Conservation (phyloP, 2,329 filamentous ascomycete genomes). For the Escovopsis sp. region DNA sequence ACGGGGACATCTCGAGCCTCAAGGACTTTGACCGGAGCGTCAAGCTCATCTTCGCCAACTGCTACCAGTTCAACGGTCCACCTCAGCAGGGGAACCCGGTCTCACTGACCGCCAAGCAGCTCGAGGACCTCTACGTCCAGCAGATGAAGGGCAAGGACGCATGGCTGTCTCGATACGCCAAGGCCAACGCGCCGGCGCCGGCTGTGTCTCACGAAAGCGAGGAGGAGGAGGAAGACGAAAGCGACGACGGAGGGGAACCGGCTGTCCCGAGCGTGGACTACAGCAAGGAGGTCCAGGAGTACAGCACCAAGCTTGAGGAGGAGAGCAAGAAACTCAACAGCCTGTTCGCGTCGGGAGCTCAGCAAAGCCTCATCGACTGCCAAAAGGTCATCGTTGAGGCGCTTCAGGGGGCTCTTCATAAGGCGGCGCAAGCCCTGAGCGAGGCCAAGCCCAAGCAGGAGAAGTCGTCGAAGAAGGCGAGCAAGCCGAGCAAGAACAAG, state of each 20-base stretch:
- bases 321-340: constrained; percentile 45
- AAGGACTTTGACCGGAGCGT: constrained; percentile 82
- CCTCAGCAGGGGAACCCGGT: constrained; percentile 49
- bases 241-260: constrained; percentile 34
- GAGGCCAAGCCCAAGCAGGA: constrained; percentile 35
- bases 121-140: constrained; percentile 60
- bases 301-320: constrained; percentile 36
- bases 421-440: constrained; percentile 51
- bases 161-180: constrained; percentile 66
- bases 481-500: constrained; percentile 43
- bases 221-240: constrained; percentile 59
- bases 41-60: constrained; percentile 74
- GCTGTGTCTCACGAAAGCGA: constrained; percentile 51
- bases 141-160: constrained; percentile 67
- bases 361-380: constrained; percentile 37
- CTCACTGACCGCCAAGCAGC: constrained; percentile 52
- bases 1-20: constrained; percentile 63
- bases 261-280: constrained; percentile 27
- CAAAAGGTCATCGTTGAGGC: constrained; percentile 47
- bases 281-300: constrained; percentile 33
- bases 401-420: constrained; percentile 58
- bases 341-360: constrained; percentile 32
- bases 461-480: constrained; percentile 43
- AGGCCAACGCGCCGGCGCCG: constrained; percentile 33
- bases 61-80: constrained; percentile 71